A percentile compares a stretch with the other conserved stretches of the same genome.
Evolutionary conservation across 2,329 filamentous ascomycete genomes (phyloP).

Genomic region (Pseudocercospora ulei): DNA sequence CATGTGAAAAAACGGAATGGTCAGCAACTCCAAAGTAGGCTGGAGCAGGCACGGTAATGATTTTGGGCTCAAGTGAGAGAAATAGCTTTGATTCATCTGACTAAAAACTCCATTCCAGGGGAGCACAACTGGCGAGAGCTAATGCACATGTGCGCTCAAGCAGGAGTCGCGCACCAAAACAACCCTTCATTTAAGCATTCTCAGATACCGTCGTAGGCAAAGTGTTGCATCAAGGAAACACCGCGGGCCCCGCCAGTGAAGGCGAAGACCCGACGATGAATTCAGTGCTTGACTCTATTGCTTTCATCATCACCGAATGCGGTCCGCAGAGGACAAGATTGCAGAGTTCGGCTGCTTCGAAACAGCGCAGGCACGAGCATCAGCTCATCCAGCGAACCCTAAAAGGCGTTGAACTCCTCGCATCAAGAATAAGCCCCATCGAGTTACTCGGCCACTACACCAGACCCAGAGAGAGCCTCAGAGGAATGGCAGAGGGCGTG

Average conservation of each 20-base stretch:
- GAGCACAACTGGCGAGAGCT: too few species aligned
- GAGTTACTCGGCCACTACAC: constrained; percentile 63
- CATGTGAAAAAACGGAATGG: constrained; percentile 3
- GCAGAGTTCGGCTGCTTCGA: constrained; percentile 58
- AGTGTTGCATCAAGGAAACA: constrained; percentile 30
- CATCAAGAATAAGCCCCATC: constrained; percentile 99
- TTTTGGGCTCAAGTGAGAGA: too few species aligned
- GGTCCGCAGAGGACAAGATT: constrained; percentile 23
- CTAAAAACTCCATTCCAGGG: too few species aligned
- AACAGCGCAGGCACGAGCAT: constrained; percentile 45
- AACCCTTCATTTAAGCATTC: too few species aligned
- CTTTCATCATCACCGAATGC: constrained; percentile 74
- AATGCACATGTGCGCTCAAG: too few species aligned
- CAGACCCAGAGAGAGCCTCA: constrained; percentile 19
- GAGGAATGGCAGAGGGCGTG: constrained; percentile 22
- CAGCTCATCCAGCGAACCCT: constrained; percentile 37
- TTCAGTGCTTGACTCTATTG: constrained; percentile 99
- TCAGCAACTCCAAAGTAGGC: too few species aligned
- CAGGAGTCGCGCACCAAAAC: too few species aligned
- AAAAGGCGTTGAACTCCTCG: constrained; percentile 60
- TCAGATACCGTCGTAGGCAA: constrained; percentile 34
- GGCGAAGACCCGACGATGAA: constrained; percentile 36
- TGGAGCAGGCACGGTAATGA: too few species aligned
- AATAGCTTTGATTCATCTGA: too few species aligned
- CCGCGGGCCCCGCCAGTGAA: constrained; percentile 37